A percentile compares a stretch with the other conserved stretches of the same genome.
These are phyloP conservation scores for Phytopythium kandeliae DNA, from an alignment of 352 stramenopile genomes.

Conservation along the genomic window DNA sequence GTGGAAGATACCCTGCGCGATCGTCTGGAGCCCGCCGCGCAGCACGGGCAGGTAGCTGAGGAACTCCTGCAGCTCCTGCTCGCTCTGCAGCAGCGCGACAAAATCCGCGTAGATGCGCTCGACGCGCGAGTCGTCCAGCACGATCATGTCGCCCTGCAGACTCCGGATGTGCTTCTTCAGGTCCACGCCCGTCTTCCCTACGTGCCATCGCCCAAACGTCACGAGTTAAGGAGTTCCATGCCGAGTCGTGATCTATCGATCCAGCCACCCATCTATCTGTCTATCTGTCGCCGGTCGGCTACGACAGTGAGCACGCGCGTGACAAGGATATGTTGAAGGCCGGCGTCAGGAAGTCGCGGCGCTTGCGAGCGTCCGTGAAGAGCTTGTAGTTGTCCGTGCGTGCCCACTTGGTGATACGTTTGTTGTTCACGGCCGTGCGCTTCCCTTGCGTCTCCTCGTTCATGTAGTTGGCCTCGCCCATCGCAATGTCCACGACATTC, in stretches of 20 bases:
- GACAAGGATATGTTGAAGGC: constrained; percentile 85
- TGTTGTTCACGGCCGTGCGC: constrained; percentile 81
- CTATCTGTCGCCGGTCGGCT: constrained; percentile 1
- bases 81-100: constrained; percentile 55
- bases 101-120: constrained; percentile 85
- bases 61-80: constrained; percentile 81
- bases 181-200: constrained; percentile 74
- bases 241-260: not conserved
- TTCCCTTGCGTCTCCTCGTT: constrained; percentile 63
- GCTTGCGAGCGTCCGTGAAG: constrained; percentile 55
- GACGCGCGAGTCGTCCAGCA: constrained; percentile 71
- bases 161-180: constrained; percentile 76
- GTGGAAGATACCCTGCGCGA: constrained; percentile 85
- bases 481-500: constrained; percentile 76
- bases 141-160: constrained; percentile 67
- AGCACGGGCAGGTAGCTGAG: constrained; percentile 77
- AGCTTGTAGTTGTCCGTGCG: constrained; percentile 84
- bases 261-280: no score
- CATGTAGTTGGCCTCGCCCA: constrained; percentile 76
- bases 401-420: constrained; percentile 83
- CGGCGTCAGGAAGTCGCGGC: constrained; percentile 36
- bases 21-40: constrained; percentile 67
- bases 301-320: constrained; percentile 39
- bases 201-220: constrained; percentile 38
- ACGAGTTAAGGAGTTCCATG: constrained; percentile 40